phyloP scores from a whole-genome alignment of 1,284 basidiomycete genomes.

The Fomitopsis pinicola region DNA sequence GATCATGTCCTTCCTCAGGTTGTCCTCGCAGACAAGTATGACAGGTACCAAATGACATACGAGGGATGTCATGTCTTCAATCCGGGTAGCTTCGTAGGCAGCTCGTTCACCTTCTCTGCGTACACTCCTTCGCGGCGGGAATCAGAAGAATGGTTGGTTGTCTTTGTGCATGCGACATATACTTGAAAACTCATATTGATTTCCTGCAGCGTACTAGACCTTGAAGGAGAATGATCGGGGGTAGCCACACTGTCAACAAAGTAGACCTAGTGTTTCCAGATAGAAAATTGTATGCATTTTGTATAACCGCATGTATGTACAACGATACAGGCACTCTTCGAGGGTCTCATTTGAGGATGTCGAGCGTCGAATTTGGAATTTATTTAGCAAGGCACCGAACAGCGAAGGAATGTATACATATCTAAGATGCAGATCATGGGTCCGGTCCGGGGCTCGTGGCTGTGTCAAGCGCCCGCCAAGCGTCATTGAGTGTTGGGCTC shows the following conservation, averaged over 20 bases:
- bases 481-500: not conserved
- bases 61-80: conserved; percentile 99
- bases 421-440: not conserved
- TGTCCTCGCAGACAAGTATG: conserved; percentile 96
- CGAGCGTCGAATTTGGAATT: not conserved
- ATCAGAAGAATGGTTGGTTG: conserved; percentile 72
- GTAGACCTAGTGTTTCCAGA: no score
- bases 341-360: no score
- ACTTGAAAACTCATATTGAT: no score
- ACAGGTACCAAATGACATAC: conserved; percentile 95
- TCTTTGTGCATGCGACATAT: no score
- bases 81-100: conserved; percentile 85
- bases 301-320: no score
- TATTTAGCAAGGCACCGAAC: not conserved
- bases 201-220: conserved; percentile 2
- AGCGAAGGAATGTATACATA: not conserved
- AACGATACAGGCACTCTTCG: no score
- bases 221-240: not conserved
- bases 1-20: conserved; percentile 45
- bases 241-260: no score
- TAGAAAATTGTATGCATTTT: no score
- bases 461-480: not conserved
- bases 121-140: conserved; percentile 78
- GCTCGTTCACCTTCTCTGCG: conserved; percentile 80
- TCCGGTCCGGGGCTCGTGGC: not conserved